These are phyloP conservation scores for Sugiyamaella smithiae DNA, from an alignment of 805 yeast genomes.

Conservation along the genomic window DNA sequence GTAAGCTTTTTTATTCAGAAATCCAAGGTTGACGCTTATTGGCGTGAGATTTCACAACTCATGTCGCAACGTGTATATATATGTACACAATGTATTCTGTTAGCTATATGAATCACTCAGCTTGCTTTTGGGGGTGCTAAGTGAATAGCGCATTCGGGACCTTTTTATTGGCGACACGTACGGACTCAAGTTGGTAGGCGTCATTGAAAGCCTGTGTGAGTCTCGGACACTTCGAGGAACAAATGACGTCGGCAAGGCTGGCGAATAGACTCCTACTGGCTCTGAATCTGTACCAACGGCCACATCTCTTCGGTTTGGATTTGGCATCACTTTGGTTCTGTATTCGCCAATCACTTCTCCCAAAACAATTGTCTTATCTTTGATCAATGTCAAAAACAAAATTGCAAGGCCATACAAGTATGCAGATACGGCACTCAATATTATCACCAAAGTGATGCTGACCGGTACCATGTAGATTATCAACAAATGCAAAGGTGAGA, in stretches of 20 bases:
- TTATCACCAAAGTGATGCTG: slow-evolving; percentile 36
- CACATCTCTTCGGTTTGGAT: slow-evolving; percentile 55
- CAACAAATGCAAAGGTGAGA: slow-evolving; percentile 56
- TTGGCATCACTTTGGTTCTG: slow-evolving; percentile 52
- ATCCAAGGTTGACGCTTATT: no score
- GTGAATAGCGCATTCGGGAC: background rate
- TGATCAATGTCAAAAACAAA: slow-evolving; percentile 46
- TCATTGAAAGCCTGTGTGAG: slow-evolving; percentile 8
- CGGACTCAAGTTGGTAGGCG: slow-evolving; percentile 12
- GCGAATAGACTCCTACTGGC: slow-evolving; percentile 26
- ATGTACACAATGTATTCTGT: no score
- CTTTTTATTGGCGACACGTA: slow-evolving; percentile 1
- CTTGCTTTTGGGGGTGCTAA: background rate
- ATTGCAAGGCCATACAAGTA: slow-evolving; percentile 38
- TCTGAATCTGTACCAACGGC: slow-evolving; percentile 41
- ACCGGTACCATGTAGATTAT: slow-evolving; percentile 42
- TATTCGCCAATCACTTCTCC: slow-evolving; percentile 64
- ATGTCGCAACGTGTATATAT: background rate
- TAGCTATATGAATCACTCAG: slow-evolving; percentile 1
- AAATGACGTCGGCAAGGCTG: slow-evolving; percentile 26
- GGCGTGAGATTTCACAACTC: no score
- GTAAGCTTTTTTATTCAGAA: no score
- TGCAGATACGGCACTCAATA: slow-evolving; percentile 38
- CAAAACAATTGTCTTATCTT: slow-evolving; percentile 59
- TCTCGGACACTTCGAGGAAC: slow-evolving; percentile 24